Conservation (phyloP, 257 asterid species). For the Nicotiana tabacum region DNA sequence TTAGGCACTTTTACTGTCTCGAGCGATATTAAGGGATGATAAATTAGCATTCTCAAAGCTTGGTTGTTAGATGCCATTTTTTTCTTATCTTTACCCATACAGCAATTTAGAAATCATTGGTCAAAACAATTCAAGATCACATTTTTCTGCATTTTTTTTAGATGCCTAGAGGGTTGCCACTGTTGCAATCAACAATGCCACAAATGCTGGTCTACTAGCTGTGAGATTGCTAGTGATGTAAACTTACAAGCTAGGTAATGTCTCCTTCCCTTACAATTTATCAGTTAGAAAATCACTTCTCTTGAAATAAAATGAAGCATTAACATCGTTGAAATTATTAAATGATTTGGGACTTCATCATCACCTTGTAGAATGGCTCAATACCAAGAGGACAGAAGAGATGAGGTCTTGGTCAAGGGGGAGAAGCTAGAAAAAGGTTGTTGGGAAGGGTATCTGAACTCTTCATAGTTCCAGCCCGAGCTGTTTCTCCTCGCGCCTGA, state of each 20-base stretch:
- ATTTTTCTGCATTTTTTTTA: constrained; percentile 12
- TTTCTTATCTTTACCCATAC: neutral
- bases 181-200: constrained; percentile 86
- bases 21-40: too few species aligned
- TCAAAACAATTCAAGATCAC: neutral
- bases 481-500: neutral
- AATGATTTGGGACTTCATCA: neutral
- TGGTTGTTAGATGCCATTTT: neutral
- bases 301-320: too few species aligned
- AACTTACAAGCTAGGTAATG: constrained; percentile 68
- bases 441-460: constrained; percentile 71
- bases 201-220: constrained; percentile 92
- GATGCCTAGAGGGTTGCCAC: constrained; percentile 99
- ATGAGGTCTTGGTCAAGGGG: constrained; percentile 70
- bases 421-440: constrained; percentile 64
- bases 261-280: neutral
- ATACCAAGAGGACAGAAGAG: constrained; percentile 74
- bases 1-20: too few species aligned
- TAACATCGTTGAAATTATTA: neutral
- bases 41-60: too few species aligned
- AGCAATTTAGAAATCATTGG: neutral
- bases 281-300: too few species aligned
- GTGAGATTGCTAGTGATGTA: constrained; percentile 66
- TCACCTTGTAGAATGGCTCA: constrained; percentile 63
- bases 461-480: constrained; percentile 17